These are phyloP conservation scores for Fusarium paranaense DNA, from an alignment of 2,329 filamentous ascomycete genomes.

Conservation along the genomic window DNA sequence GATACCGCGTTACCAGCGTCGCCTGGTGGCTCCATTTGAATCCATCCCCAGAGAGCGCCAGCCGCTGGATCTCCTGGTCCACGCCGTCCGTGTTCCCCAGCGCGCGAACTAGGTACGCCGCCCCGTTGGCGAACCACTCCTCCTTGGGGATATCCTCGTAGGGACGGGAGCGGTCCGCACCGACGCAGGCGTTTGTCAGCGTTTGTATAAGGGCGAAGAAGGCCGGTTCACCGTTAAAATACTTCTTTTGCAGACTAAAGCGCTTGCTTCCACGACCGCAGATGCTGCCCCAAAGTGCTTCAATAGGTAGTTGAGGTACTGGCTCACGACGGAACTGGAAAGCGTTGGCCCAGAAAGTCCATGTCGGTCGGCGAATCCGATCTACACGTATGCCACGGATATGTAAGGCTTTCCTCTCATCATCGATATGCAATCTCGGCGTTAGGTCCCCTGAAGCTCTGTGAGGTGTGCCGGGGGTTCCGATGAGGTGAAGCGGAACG, in stretches of 20 bases:
- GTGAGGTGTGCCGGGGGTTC: constrained; percentile 48
- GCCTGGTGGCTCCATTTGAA: constrained; percentile 53
- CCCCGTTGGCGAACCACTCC: constrained; percentile 48
- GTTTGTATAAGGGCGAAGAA: constrained; percentile 51
- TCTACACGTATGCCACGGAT: constrained; percentile 47
- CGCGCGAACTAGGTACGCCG: constrained; percentile 47
- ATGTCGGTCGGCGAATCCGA: constrained; percentile 38
- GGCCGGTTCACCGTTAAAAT: constrained; percentile 43
- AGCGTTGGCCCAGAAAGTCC: constrained; percentile 46
- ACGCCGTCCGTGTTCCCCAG: constrained; percentile 19
- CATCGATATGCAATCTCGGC: constrained; percentile 45
- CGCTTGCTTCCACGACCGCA: constrained; percentile 35
- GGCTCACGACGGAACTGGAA: constrained; percentile 44
- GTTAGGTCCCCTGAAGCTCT: constrained; percentile 43
- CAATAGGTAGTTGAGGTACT: constrained; percentile 38
- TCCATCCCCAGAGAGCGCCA: constrained; percentile 45
- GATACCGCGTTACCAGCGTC: constrained; percentile 49
- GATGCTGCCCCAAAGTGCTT: constrained; percentile 46
- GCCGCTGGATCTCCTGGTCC: constrained; percentile 37
- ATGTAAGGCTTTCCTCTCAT: constrained; percentile 36
- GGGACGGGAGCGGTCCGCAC: constrained; percentile 42
- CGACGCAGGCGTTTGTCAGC: constrained; percentile 49
- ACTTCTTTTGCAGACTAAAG: constrained; percentile 43
- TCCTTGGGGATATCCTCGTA: constrained; percentile 40
- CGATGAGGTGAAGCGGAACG: constrained; percentile 48